Percentiles rank a stretch among this genome's conserved stretches.
Evolutionary conservation across 192 early-diverging fungal species (phyloP).

Genomic region (Mortierella alpina): DNA sequence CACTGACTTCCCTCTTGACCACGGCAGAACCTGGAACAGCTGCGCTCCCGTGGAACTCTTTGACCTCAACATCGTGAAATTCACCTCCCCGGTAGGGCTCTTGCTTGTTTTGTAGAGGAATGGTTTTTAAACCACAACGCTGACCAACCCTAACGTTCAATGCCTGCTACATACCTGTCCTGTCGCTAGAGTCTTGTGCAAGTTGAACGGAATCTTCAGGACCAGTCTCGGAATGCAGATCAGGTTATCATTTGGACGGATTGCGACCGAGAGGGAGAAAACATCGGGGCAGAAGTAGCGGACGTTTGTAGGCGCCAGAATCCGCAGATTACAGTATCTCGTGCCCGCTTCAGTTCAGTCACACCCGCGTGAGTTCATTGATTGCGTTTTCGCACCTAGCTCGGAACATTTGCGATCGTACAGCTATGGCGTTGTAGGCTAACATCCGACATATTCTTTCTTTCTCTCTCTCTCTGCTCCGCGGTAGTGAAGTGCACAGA

Average conservation of each 20-base stretch:
- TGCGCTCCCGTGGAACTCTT: constrained; percentile 74
- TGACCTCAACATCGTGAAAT: constrained; percentile 69
- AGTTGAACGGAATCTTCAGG: constrained; percentile 73
- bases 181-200: constrained; percentile 54
- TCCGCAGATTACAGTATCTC: constrained; percentile 71
- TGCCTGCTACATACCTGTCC: not conserved
- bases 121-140: not conserved
- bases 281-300: constrained; percentile 88
- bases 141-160: not conserved
- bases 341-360: constrained; percentile 93
- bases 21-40: constrained; percentile 71
- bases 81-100: constrained; percentile 58
- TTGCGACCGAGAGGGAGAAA: constrained; percentile 97
- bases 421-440: not conserved
- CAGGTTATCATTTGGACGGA: constrained; percentile 97
- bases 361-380: constrained; percentile 67
- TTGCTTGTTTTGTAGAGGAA: not conserved
- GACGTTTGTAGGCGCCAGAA: constrained; percentile 74
- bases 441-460: not conserved
- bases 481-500: constrained; percentile 72
- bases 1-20: constrained; percentile 69
- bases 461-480: constrained; percentile 1
- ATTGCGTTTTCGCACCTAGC: not conserved
- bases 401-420: not conserved
- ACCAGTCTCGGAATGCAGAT: constrained; percentile 69